These are phyloP conservation scores for Fusarium verticillioides DNA, from an alignment of 2,329 filamentous ascomycete species.

Conservation along the genomic window DNA sequence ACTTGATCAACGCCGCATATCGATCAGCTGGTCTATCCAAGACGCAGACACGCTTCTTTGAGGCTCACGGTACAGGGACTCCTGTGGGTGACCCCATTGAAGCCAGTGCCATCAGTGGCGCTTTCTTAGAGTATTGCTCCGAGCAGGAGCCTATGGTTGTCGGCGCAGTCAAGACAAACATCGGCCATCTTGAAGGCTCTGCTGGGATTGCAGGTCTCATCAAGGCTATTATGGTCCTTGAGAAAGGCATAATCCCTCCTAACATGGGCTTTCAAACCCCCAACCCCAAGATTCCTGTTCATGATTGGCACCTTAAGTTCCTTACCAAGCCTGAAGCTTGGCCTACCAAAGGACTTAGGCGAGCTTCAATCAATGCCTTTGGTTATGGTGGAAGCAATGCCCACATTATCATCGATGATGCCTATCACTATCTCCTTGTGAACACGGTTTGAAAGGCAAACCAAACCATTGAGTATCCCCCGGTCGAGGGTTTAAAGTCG, in stretches of 20 bases:
- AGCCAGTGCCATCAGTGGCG: conserved; percentile 3
- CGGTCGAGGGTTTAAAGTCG: background rate
- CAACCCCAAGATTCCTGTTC: conserved; percentile 3
- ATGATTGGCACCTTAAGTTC: conserved; percentile 7
- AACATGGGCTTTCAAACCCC: background rate
- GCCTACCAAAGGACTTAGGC: background rate
- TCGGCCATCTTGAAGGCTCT: background rate
- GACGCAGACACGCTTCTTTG: background rate
- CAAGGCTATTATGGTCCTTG: background rate
- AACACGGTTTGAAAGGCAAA: background rate
- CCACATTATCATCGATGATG: conserved; percentile 13
- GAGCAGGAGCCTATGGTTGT: background rate
- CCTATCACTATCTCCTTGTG: background rate
- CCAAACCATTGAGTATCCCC: background rate
- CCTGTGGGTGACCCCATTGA: conserved; percentile 5
- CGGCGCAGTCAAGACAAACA: conserved; percentile 3
- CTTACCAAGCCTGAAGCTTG: background rate
- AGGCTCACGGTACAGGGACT: conserved; percentile 1
- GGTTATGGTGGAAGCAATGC: conserved; percentile 14
- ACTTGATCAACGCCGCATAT: background rate
- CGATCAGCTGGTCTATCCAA: background rate
- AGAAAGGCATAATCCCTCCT: background rate
- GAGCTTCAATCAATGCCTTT: conserved; percentile 10
- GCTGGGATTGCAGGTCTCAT: conserved; percentile 2
- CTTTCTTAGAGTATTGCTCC: background rate